Conservation (phyloP, 1,284 basidiomycete species). For the Meripilus lineatus region DNA sequence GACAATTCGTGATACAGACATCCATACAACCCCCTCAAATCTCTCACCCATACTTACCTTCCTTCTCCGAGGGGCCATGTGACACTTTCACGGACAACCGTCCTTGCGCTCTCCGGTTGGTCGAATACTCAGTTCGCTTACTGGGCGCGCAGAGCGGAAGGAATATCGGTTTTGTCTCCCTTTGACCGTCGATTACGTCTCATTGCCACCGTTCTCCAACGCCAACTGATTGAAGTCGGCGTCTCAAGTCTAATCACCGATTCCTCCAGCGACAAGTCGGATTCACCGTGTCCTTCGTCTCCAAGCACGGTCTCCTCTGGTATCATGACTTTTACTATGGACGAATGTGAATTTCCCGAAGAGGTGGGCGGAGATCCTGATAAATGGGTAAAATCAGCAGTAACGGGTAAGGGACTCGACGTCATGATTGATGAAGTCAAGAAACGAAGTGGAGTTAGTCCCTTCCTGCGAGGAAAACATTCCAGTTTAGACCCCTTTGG, state of each 20-base stretch:
- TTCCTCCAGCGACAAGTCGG: conserved; percentile 6
- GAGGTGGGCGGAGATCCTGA: conserved; percentile 14
- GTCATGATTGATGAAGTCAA: conserved; percentile 45
- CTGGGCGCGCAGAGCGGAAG: conserved; percentile 45
- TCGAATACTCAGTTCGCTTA: conserved; percentile 50
- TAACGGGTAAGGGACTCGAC: conserved; percentile 45
- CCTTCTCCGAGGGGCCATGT: conserved; percentile 37
- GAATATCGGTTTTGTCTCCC: conserved; percentile 38
- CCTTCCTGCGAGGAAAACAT: conserved; percentile 46
- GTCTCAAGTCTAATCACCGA: conserved; percentile 3
- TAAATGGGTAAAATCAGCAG: conserved; percentile 17
- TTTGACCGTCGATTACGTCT: conserved; percentile 35
- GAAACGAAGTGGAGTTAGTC: conserved; percentile 41
- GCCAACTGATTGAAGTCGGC: conserved; percentile 25
- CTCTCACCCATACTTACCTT: conserved; percentile 35
- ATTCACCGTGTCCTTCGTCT: conserved; percentile 16
- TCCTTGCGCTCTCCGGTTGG: conserved; percentile 43
- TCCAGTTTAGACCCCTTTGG: conserved; percentile 47
- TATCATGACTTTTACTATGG: conserved; percentile 4
- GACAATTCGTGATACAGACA: conserved; percentile 29
- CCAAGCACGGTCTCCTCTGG: conserved; percentile 14
- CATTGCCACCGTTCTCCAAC: conserved; percentile 36
- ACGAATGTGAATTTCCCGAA: not conserved
- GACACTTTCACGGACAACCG: conserved; percentile 41
- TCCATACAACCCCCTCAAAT: conserved; percentile 48